A percentile compares a stretch with the other conserved stretches of the same genome.
Conservation (phyloP, 257 asterid species). For the Solanum medicagineum region DNA sequence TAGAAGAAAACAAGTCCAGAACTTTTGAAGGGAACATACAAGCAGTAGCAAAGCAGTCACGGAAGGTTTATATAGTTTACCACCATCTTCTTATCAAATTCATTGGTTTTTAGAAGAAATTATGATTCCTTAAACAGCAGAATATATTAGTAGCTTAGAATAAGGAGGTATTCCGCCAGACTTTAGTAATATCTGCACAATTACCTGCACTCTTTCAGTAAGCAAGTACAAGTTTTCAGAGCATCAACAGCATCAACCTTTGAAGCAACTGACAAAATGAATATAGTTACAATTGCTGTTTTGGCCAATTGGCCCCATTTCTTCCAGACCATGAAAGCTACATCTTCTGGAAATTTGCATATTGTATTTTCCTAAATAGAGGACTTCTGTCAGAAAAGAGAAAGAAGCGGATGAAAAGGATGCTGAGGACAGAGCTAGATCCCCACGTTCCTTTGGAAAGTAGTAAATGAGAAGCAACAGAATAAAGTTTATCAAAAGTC, state of each 20-base stretch:
- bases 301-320: conserved; percentile 46
- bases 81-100: neutral
- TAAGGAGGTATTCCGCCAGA: neutral
- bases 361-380: conserved; percentile 31
- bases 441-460: neutral
- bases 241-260: conserved; percentile 88
- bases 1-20: neutral
- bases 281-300: conserved; percentile 42
- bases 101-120: neutral
- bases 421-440: neutral
- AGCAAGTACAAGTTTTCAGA: conserved; percentile 76
- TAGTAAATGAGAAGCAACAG: neutral
- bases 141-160: neutral
- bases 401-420: neutral
- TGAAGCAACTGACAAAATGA: conserved; percentile 50
- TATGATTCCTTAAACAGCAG: neutral
- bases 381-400: neutral
- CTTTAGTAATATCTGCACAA: neutral
- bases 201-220: conserved; percentile 95
- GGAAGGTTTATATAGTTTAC: neutral
- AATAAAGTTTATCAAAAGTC: neutral
- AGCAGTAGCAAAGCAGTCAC: neutral
- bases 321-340: conserved; percentile 23
- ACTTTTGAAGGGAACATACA: neutral
- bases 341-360: conserved; percentile 20